Percentiles rank a stretch among this genome's conserved stretches.
phyloP scores from a whole-genome alignment of 768 basidiomycete species.

The Gymnopilus dilepis region DNA sequence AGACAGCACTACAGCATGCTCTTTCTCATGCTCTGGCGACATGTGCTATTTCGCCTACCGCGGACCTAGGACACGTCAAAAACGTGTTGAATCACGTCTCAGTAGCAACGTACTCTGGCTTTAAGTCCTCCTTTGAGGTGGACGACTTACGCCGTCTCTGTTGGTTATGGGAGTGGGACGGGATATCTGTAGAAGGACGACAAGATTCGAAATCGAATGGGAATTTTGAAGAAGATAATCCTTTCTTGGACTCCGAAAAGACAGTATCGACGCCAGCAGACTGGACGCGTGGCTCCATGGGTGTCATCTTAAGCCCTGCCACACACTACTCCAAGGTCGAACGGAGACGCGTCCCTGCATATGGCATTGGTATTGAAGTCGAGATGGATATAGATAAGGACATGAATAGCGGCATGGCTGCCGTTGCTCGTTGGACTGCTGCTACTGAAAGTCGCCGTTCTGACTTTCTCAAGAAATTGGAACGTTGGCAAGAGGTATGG shows the following conservation, averaged over 20 bases:
- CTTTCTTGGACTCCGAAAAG: constrained; percentile 57
- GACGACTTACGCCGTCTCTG: constrained; percentile 78
- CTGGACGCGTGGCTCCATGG: constrained; percentile 84
- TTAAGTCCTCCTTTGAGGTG: constrained; percentile 65
- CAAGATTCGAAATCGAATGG: constrained; percentile 1
- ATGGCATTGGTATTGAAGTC: constrained; percentile 87
- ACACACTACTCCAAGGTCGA: constrained; percentile 73
- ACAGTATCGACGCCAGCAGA: constrained; percentile 50
- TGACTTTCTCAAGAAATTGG: constrained; percentile 62
- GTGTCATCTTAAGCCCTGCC: constrained; percentile 72
- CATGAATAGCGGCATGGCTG: constrained; percentile 84
- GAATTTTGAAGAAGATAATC: constrained; percentile 64
- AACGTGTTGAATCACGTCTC: constrained; percentile 83
- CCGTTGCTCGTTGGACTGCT: constrained; percentile 87
- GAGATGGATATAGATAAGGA: constrained; percentile 85
- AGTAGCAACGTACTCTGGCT: constrained; percentile 67
- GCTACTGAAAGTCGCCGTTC: constrained; percentile 64
- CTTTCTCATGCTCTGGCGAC: constrained; percentile 86
- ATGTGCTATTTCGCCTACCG: constrained; percentile 75
- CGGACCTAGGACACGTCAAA: constrained; percentile 75
- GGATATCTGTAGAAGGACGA: constrained; percentile 36
- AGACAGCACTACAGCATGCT: constrained; percentile 79
- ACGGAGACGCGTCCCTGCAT: constrained; percentile 74
- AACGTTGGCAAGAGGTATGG: constrained; percentile 67
- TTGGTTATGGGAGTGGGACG: constrained; percentile 93